These are phyloP conservation scores for Neurospora sp. DNA, from an alignment of 495 filamentous ascomycete genomes.

Conservation along the genomic window DNA sequence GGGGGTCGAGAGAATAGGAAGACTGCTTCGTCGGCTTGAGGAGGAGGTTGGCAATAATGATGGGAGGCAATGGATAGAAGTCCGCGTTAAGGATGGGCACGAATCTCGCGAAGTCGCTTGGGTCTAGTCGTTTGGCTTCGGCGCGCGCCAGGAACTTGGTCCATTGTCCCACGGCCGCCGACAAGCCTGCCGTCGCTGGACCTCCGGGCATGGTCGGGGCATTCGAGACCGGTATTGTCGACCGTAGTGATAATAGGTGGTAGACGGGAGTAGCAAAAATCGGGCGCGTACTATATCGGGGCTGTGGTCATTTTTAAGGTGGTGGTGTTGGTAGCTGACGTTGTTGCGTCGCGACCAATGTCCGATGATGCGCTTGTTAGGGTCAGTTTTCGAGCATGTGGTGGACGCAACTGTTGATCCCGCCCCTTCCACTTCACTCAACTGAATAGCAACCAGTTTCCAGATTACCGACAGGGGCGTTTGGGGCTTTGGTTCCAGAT, in stretches of 20 bases:
- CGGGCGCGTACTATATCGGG: background rate
- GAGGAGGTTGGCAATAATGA: slow-evolving; percentile 47
- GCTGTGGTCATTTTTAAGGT: background rate
- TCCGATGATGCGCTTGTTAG: background rate
- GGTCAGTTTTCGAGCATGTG: background rate
- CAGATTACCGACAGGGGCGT: background rate
- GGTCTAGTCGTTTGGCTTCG: slow-evolving; percentile 34
- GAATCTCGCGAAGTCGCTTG: slow-evolving; percentile 35
- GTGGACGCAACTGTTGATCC: background rate
- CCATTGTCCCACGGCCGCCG: slow-evolving; percentile 33
- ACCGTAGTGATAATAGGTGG: background rate
- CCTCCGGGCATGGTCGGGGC: slow-evolving; percentile 9
- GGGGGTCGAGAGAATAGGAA: slow-evolving; percentile 48
- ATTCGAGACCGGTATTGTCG: slow-evolving; percentile 3
- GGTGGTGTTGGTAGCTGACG: background rate
- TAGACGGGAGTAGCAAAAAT: background rate
- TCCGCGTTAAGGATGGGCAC: slow-evolving; percentile 28
- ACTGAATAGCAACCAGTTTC: background rate
- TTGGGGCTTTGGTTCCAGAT: background rate
- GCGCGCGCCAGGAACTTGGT: slow-evolving; percentile 34
- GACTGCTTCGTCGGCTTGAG: slow-evolving; percentile 40
- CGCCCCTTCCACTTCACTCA: background rate
- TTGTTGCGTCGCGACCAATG: background rate
- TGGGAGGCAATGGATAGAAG: slow-evolving; percentile 31
- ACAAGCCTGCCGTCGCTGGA: slow-evolving; percentile 6